Base-by-base conservation (phyloP, 495 filamentous ascomycete species). In the Podospora conica region DNA sequence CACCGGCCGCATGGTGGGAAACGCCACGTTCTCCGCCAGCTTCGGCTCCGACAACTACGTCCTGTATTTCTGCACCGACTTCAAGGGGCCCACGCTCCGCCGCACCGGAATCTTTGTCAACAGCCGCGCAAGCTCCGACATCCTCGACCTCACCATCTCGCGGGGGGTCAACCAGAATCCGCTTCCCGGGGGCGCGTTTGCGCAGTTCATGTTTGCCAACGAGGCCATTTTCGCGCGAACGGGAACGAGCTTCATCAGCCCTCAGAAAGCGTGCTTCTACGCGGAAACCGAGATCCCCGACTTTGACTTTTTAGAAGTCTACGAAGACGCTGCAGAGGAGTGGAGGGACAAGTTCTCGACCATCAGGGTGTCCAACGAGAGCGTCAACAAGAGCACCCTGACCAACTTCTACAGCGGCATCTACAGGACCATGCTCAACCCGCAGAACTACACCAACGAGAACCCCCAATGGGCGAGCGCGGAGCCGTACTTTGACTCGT, bases 401-500 rank as follows among this genome's bases (percentile, higher is more conserved):
- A 87, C 71, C 27, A 85, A 84, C 59, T 91, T 91, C 73, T 91
- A 87, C 81, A 89, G 85, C 61, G 90, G 87, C 2, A 80, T 87
- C 9, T 92, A 92, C 70, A 79, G 90, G 22, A 84, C 88, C 8
- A 84, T 90, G 83, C 82, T 91, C 33, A 88, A 85, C 55, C 90
- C 89, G 4, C 90, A 92, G 70, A 88, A 92, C 64, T 91, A 91
- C 69, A 92, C 90, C 0, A 89, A 90, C 0, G 90, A 93, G 71
- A 93, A 92, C 64, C 90, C 89, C 9, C 70, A 88, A 0, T 93
- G 90, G 87, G 65, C 84, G 9, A 89, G 85, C 33, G 79, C 77
- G 25, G 90, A 92, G 76, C 90, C 90, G 12, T 92, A 93, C 68
- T 93, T 87, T 69, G 90, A 93, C 73, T 90, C 86, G n/a, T 91